These are phyloP conservation scores for Cutaneotrichosporon dermatis DNA, from an alignment of 1,284 basidiomycete species.

Conservation along the genomic window DNA sequence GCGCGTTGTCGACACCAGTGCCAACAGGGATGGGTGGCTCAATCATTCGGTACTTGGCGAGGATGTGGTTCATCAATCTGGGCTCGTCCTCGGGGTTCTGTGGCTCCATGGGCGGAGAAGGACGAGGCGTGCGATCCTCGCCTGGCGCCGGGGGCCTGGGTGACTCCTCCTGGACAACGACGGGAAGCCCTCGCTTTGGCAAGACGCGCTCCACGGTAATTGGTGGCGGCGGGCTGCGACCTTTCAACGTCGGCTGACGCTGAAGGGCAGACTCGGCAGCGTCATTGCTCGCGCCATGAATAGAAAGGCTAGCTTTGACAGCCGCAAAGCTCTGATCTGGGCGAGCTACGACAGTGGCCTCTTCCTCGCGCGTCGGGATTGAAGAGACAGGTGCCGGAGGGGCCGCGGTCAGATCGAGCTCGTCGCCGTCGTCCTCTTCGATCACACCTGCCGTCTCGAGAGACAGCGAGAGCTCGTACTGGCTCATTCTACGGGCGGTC, in stretches of 20 bases:
- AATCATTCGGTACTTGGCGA: not conserved
- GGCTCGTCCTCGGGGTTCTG: not conserved
- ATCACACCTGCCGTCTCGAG: not conserved
- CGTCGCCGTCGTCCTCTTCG: not conserved
- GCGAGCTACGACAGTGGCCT: not conserved
- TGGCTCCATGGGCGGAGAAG: not conserved
- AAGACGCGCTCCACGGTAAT: not conserved
- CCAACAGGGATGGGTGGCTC: not conserved
- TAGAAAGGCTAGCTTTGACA: not conserved
- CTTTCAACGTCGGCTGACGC: not conserved
- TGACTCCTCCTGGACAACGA: not conserved
- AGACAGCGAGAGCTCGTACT: not conserved
- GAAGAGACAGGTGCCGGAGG: not conserved
- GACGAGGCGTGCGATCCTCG: not conserved
- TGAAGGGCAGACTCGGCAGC: not conserved
- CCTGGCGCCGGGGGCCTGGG: not conserved
- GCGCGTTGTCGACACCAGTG: not conserved
- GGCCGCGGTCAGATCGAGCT: not conserved
- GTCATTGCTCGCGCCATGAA: not conserved
- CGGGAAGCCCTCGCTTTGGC: not conserved
- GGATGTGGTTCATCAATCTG: constrained; percentile 1
- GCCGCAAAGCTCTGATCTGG: not conserved
- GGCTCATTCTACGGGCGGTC: not conserved
- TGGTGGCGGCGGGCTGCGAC: not conserved
- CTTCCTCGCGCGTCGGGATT: not conserved